These are phyloP conservation scores for Bryoerythrophyllum caledonicum DNA, from an alignment of 225 moss, liverwort and hornwort genomes.

Conservation along the genomic window DNA sequence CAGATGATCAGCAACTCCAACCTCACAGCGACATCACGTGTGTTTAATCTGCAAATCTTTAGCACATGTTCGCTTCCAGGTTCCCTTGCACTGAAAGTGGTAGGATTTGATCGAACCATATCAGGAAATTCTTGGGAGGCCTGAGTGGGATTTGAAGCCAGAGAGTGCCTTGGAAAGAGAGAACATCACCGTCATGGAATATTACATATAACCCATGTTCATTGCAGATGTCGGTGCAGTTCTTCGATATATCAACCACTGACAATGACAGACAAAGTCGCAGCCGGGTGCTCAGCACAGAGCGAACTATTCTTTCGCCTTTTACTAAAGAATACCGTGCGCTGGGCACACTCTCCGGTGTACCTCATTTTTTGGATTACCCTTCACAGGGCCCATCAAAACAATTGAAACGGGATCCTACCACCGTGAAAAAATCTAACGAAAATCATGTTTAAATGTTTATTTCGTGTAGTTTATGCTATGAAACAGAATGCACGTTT, in stretches of 20 bases:
- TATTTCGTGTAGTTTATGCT: too few species aligned
- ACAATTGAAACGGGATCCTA: not conserved
- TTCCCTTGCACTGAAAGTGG: too few species aligned
- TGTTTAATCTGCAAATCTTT: not conserved
- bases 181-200: too few species aligned
- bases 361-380: not conserved
- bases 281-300: slow-evolving; percentile 34
- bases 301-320: slow-evolving; percentile 69
- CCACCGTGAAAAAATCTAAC: too few species aligned
- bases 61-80: too few species aligned
- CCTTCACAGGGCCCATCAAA: not conserved
- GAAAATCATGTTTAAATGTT: too few species aligned
- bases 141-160: too few species aligned
- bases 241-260: not conserved
- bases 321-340: slow-evolving; percentile 76
- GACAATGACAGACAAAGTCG: accelerated
- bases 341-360: slow-evolving; percentile 27
- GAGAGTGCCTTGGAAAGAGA: too few species aligned
- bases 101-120: too few species aligned
- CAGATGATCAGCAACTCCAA: not conserved
- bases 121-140: too few species aligned
- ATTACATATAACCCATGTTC: not conserved
- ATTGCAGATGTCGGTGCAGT: not conserved
- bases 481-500: too few species aligned
- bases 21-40: not conserved